phyloP scores from a whole-genome alignment of 306 rosid genomes.

The Lagenaria siceraria region DNA sequence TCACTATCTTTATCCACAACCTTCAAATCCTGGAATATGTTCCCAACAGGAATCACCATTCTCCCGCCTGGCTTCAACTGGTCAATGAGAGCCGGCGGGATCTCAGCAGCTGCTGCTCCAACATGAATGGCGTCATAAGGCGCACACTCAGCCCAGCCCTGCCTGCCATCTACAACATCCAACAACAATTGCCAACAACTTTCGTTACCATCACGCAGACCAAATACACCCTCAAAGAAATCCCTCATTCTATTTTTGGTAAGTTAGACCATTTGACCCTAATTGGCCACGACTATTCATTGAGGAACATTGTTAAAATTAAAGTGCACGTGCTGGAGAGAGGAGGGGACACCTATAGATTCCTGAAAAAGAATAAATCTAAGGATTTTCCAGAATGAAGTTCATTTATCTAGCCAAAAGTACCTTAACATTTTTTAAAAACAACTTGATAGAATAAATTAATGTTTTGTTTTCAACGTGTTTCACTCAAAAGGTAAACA shows the following conservation, averaged over 20 bases:
- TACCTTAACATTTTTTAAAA: not conserved
- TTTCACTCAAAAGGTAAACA: not conserved
- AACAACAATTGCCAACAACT: not conserved
- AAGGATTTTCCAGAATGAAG: not conserved
- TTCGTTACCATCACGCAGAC: too few relatives aligned
- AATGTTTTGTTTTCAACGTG: not conserved
- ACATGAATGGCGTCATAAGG: constrained; percentile 96
- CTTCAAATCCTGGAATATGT: constrained; percentile 59
- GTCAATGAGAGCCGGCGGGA: constrained; percentile 67
- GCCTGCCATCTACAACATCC: constrained; percentile 64
- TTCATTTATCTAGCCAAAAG: not conserved
- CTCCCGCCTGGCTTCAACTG: constrained; percentile 95
- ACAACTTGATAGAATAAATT: not conserved
- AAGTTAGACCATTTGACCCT: too few relatives aligned
- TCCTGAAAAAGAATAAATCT: not conserved
- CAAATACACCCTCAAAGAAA: too few relatives aligned
- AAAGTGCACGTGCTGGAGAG: too few relatives aligned
- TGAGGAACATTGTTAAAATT: too few relatives aligned
- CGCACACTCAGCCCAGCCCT: constrained; percentile 71
- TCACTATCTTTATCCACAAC: constrained; percentile 76
- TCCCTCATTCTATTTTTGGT: too few relatives aligned
- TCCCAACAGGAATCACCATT: constrained; percentile 95
- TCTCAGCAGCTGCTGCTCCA: constrained; percentile 90
- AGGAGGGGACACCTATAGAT: too few relatives aligned
- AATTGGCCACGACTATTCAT: too few relatives aligned